These are phyloP conservation scores for Hypholoma sublateritium DNA, from an alignment of 768 basidiomycete species.

Conservation along the genomic window DNA sequence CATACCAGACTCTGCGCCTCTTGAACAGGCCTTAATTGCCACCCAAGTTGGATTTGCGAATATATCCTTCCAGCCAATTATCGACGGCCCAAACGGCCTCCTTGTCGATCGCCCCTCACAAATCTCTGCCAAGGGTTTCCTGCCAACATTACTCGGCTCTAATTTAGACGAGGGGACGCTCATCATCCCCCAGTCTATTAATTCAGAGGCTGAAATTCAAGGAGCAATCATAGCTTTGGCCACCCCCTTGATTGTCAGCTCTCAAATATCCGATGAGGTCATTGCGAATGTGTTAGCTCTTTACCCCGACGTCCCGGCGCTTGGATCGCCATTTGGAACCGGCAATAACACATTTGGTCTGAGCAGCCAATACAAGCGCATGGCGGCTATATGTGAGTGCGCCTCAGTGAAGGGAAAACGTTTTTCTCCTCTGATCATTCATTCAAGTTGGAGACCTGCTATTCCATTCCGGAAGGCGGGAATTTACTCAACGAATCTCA, in stretches of 20 bases:
- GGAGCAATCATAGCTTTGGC: conserved; percentile 18
- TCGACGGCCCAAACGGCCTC: conserved; percentile 39
- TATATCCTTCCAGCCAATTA: conserved; percentile 23
- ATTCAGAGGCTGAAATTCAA: conserved; percentile 24
- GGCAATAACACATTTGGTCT: conserved; percentile 42
- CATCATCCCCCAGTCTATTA: conserved; percentile 24
- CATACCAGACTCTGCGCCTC: conserved; percentile 4
- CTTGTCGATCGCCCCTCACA: conserved; percentile 34
- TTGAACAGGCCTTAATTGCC: conserved; percentile 5
- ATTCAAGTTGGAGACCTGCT: conserved; percentile 26
- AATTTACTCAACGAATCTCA: conserved; percentile 34
- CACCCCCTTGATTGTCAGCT: conserved; percentile 25
- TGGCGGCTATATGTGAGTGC: conserved; percentile 24
- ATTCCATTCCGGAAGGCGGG: conserved; percentile 25
- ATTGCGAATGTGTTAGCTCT: conserved; percentile 25
- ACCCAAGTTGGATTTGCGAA: conserved; percentile 10
- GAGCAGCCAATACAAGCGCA: conserved; percentile 27
- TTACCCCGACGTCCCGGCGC: conserved; percentile 39
- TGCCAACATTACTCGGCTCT: conserved; percentile 41
- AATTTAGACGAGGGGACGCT: conserved; percentile 33
- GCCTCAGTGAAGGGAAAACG: not conserved
- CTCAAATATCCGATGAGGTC: conserved; percentile 10
- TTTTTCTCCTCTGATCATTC: not conserved
- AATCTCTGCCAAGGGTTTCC: conserved; percentile 20
- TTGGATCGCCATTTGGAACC: conserved; percentile 43